These are phyloP conservation scores for Pseudoperonospora humuli DNA, from an alignment of 352 stramenopile genomes.

Conservation along the genomic window DNA sequence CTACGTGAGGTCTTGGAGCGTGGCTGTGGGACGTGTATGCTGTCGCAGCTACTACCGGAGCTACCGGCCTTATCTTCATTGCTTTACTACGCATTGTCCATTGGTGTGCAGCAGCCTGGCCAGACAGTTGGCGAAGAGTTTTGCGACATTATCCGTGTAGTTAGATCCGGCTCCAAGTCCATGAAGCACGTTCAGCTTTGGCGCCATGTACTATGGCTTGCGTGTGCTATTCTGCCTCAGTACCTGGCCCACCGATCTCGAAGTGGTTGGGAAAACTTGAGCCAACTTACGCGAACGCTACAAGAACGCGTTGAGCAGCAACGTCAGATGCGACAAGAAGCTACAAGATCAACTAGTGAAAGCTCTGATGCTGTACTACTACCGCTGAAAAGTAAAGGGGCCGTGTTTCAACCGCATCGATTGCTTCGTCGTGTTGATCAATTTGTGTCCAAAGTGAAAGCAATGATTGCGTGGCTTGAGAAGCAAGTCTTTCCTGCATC, in stretches of 20 bases:
- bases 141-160: constrained; percentile 73
- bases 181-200: constrained; percentile 29
- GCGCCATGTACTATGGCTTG: constrained; percentile 53
- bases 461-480: constrained; percentile 29
- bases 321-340: constrained; percentile 37
- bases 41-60: constrained; percentile 77
- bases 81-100: constrained; percentile 59
- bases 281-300: constrained; percentile 49
- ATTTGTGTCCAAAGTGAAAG: constrained; percentile 38
- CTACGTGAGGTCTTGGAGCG: constrained; percentile 72
- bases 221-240: constrained; percentile 37
- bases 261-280: constrained; percentile 62
- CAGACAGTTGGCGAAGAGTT: constrained; percentile 86
- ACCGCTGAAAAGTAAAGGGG: neutral
- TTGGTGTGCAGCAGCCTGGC: constrained; percentile 46
- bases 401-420: constrained; percentile 7
- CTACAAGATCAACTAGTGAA: constrained; percentile 2
- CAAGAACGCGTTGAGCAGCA: constrained; percentile 79
- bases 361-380: neutral
- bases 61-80: constrained; percentile 49
- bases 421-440: constrained; percentile 36
- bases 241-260: constrained; percentile 64
- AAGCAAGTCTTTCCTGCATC: constrained; percentile 38
- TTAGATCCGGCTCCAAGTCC: constrained; percentile 1
- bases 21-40: constrained; percentile 48